Percentiles rank a stretch among this genome's conserved stretches.
Conservation (phyloP, 257 asterid genomes). For the Nicotiana tabacum region DNA sequence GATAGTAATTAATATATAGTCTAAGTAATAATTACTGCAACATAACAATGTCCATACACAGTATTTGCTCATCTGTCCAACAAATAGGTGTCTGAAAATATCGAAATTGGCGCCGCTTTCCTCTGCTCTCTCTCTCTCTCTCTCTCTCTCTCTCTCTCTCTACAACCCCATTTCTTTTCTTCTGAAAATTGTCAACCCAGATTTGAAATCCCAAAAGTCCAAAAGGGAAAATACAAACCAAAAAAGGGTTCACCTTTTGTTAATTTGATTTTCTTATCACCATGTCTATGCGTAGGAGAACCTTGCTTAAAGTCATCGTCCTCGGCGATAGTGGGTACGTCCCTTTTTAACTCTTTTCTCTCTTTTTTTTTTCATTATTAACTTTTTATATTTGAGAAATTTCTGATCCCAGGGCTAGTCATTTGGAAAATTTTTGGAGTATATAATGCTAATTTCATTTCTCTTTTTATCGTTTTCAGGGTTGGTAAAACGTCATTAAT, state of each 20-base stretch:
- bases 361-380: constrained; percentile 7
- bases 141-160: background rate
- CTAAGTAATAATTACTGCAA: no score
- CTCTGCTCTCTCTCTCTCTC: constrained; percentile 16
- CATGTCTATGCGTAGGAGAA: constrained; percentile 89
- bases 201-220: constrained; percentile 1
- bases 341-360: background rate
- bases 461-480: constrained; percentile 34
- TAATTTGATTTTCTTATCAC: constrained; percentile 14
- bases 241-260: background rate
- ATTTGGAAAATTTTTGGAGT: background rate
- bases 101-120: constrained; percentile 91
- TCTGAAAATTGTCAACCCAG: constrained; percentile 7
- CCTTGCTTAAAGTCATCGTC: constrained; percentile 94
- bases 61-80: background rate
- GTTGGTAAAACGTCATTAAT: constrained; percentile 98
- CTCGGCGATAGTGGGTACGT: constrained; percentile 97
- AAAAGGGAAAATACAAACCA: background rate
- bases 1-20: no score
- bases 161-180: constrained; percentile 1
- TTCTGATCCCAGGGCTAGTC: background rate
- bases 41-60: background rate
- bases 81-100: constrained; percentile 19
- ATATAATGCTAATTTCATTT: background rate
- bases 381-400: background rate